phyloP scores from a whole-genome alignment of 345 rosid species.

The Populus alba region DNA sequence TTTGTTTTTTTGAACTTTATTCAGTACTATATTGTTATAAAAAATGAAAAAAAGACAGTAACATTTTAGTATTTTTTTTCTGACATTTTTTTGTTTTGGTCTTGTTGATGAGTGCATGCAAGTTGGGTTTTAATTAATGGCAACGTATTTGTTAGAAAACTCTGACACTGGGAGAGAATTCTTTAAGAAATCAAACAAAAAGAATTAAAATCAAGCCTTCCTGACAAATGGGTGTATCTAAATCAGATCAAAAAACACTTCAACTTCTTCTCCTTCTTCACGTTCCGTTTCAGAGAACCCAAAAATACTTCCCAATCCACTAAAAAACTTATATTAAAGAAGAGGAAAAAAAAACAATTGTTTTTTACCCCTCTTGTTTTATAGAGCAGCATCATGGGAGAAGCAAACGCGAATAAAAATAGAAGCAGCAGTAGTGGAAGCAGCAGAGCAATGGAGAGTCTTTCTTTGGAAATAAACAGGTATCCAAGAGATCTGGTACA shows the following conservation, averaged over 20 bases:
- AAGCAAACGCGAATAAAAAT: constrained; percentile 37
- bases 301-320: background rate
- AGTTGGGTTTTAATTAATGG: constrained; percentile 13
- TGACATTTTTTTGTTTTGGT: background rate
- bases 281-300: constrained; percentile 12
- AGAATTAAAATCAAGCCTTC: background rate
- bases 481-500: constrained; percentile 77
- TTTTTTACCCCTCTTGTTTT: background rate
- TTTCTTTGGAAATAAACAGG: constrained; percentile 56
- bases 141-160: background rate
- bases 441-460: constrained; percentile 48
- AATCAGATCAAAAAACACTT: constrained; percentile 28
- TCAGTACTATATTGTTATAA: background rate
- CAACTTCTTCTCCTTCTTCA: background rate
- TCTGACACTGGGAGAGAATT: background rate
- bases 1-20: background rate
- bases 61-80: background rate
- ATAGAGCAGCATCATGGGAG: constrained; percentile 44
- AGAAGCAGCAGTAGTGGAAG: constrained; percentile 26
- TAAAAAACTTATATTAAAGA: background rate
- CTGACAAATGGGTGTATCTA: constrained; percentile 23
- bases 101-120: background rate
- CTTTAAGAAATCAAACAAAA: background rate
- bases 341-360: background rate
- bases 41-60: background rate